Conservation (phyloP, 768 basidiomycete genomes). For the Leccinum incarnatum region DNA sequence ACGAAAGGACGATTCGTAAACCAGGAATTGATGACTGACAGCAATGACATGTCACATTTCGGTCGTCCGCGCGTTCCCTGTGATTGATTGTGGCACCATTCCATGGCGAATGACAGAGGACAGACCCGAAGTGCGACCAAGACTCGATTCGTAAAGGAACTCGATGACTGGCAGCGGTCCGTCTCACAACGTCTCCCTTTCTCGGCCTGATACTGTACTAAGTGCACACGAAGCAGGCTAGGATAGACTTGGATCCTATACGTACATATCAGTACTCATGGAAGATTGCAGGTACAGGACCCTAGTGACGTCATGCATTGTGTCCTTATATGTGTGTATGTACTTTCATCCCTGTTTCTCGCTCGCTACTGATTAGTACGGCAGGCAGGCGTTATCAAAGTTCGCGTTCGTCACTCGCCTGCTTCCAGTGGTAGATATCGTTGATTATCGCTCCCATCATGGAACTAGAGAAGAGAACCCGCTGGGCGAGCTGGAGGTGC, state of each 20-base stretch:
- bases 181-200: too few relatives aligned
- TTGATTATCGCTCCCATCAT: neutral
- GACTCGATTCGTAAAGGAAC: neutral
- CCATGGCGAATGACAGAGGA: neutral
- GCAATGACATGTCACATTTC: neutral
- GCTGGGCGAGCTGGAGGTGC: neutral
- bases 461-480: neutral
- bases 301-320: neutral
- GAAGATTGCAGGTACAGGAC: neutral
- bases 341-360: neutral
- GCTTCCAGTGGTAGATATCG: neutral
- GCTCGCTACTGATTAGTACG: neutral
- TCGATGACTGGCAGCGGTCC: neutral
- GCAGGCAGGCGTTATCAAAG: neutral
- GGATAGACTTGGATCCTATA: neutral
- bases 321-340: neutral
- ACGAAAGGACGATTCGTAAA: neutral
- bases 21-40: neutral
- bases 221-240: neutral
- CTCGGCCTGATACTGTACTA: neutral
- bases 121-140: neutral
- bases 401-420: neutral
- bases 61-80: neutral
- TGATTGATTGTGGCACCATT: neutral
- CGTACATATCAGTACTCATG: neutral